Evolutionary conservation across 2,329 filamentous ascomycete species (phyloP), one percentile per base, ranked within the genome.

Genomic region (Sclerotinia trifoliorum): DNA sequence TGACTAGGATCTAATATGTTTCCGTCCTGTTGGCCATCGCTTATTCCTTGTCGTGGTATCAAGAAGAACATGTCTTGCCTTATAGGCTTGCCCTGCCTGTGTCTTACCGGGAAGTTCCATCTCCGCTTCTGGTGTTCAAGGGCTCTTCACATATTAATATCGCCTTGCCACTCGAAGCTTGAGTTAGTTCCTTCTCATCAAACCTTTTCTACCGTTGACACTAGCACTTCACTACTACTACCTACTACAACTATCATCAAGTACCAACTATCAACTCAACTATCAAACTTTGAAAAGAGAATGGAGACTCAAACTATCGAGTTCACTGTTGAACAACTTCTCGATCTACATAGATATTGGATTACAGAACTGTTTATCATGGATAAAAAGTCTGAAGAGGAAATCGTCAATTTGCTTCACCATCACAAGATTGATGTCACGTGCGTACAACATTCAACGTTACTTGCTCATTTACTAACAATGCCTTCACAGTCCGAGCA

Each of bases 261-360:
- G 2, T 39, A 35, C 35, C 35, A 13, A 39, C 35, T 39, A 32
- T 21, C 13, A 65, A 24, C 49, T n/a, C 49, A 55, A 65, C 51
- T 11, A 29, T 19, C 26, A 29, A 42, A 11, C 24, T 24, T n/a
- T 11, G 19, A 52, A 32, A 32, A 52, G 26, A 65, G 52, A 21
- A 68, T 64, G 68, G 68, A 68, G n/a, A 26, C 24, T 35, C 68
- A 62, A 52, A n/a, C n/a, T 29, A 32, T 68, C 32, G 65, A 70
- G 57, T 60, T 65, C 39, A 65, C 68, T 11, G 42, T 70, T 39
- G 60, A 70, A 32, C 52, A 65, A 29, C 44, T 70, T n/a, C 19
- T 70, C 13, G 49, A 58, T 7, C 11, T 70, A 26, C 68, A 70
- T 52, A 52, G 66, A 42, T 55, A 61, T 32, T 70, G 68, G 68